These are phyloP conservation scores for Coniochaeta ligniaria DNA, from an alignment of 2,329 filamentous ascomycete genomes.

Conservation along the genomic window DNA sequence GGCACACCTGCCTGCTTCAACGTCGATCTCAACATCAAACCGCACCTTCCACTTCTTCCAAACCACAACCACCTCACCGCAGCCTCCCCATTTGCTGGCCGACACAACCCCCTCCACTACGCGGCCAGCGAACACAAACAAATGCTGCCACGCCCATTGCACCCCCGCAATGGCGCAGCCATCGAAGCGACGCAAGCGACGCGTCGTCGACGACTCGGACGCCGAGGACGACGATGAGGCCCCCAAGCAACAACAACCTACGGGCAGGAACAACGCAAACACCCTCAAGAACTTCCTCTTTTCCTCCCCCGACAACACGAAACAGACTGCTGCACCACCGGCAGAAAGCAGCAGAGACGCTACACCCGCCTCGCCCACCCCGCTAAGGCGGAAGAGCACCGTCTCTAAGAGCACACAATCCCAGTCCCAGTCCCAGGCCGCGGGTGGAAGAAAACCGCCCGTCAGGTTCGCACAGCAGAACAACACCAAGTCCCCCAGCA, in stretches of 20 bases:
- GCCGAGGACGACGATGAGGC: constrained; percentile 7
- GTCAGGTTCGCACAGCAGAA: not conserved
- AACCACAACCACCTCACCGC: no score
- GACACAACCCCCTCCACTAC: not conserved
- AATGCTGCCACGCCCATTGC: constrained; percentile 9
- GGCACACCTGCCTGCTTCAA: no score
- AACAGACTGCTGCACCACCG: constrained; percentile 7
- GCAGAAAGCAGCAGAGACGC: constrained; percentile 12
- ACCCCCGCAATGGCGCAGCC: constrained; percentile 1
- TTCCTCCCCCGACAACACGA: constrained; percentile 39
- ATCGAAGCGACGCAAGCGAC: constrained; percentile 15
- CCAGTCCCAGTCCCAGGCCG: constrained; percentile 8
- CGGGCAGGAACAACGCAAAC: constrained; percentile 32
- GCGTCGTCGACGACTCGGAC: constrained; percentile 15
- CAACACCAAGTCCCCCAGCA: constrained; percentile 27
- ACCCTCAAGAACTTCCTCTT: constrained; percentile 46
- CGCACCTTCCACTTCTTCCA: no score
- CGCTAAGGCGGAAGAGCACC: constrained; percentile 24
- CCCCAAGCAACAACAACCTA: not conserved
- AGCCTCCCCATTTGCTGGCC: no score
- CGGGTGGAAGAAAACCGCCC: no score
- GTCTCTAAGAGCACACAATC: constrained; percentile 12
- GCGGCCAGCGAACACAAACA: constrained; percentile 1
- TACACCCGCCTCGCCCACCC: constrained; percentile 32
- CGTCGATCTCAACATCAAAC: no score